phyloP scores from a whole-genome alignment of 306 rosid genomes.

The Lupinus albus region DNA sequence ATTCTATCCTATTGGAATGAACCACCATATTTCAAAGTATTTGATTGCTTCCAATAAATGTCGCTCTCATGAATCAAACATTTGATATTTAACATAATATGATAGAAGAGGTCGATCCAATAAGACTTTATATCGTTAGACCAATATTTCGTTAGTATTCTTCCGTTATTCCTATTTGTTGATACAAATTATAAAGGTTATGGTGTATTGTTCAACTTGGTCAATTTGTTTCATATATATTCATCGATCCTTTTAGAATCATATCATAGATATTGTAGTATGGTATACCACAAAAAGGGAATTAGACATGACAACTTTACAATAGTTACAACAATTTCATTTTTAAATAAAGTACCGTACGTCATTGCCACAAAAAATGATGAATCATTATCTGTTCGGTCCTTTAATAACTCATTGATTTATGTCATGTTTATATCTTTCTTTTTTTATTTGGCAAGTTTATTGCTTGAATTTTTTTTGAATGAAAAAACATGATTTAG shows the following conservation, averaged over 20 bases:
- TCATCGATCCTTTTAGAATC: constrained; percentile 5
- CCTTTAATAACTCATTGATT: not conserved
- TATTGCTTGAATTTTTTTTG: too few species aligned
- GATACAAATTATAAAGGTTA: not conserved
- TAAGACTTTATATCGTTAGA: too few species aligned
- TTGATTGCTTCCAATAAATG: too few species aligned
- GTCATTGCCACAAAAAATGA: not conserved
- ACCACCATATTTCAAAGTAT: too few species aligned
- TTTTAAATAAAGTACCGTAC: too few species aligned
- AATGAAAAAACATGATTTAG: too few species aligned
- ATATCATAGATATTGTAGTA: not conserved
- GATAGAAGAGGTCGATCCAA: too few species aligned
- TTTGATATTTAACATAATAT: too few species aligned
- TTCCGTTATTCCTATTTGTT: constrained; percentile 2
- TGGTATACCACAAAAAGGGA: not conserved
- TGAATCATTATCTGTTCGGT: not conserved
- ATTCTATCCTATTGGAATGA: too few species aligned
- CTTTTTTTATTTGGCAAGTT: too few species aligned
- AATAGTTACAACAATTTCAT: not conserved
- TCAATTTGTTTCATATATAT: not conserved
- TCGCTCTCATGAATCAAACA: too few species aligned
- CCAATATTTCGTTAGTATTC: too few species aligned
- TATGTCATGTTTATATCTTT: not conserved
- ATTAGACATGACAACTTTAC: not conserved
- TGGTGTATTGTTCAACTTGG: constrained; percentile 25